Conservation (phyloP, 768 basidiomycete species). For the Boletus vermiculosoides region DNA sequence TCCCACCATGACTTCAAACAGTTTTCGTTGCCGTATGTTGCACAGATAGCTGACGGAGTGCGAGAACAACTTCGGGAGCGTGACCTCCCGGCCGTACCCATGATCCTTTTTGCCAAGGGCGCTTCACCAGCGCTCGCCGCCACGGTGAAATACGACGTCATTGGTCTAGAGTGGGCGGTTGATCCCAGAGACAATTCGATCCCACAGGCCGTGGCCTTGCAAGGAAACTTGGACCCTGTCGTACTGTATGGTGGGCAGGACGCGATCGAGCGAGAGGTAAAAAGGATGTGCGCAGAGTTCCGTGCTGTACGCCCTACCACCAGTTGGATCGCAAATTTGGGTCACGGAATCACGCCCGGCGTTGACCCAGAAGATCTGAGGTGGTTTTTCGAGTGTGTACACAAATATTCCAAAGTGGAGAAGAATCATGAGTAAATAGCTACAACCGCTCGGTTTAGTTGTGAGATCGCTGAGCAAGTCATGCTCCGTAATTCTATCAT, state of each 20-base stretch:
- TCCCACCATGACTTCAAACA: constrained; percentile 80
- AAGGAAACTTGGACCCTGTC: constrained; percentile 93
- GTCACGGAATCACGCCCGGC: constrained; percentile 95
- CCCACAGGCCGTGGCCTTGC: constrained; percentile 64
- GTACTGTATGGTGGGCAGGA: constrained; percentile 82
- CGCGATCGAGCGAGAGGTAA: constrained; percentile 84
- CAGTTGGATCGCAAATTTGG: constrained; percentile 97
- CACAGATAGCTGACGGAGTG: constrained; percentile 70
- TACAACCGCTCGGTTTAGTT: neutral
- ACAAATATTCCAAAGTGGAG: constrained; percentile 61
- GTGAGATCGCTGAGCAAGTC: neutral
- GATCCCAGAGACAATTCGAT: constrained; percentile 66
- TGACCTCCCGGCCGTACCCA: constrained; percentile 59
- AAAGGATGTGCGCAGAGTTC: constrained; percentile 81
- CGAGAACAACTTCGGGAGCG: constrained; percentile 53
- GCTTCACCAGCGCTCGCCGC: constrained; percentile 75
- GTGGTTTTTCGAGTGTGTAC: constrained; percentile 90
- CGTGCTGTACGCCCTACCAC: constrained; percentile 45
- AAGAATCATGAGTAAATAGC: neutral
- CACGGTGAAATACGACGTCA: constrained; percentile 75
- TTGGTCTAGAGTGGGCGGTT: constrained; percentile 91
- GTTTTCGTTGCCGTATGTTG: constrained; percentile 81
- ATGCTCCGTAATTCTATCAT: constrained; percentile 12
- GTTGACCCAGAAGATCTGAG: constrained; percentile 91
- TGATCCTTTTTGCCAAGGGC: constrained; percentile 95